phyloP scores from a whole-genome alignment of 768 basidiomycete species.

The Tephrocybe sp. region DNA sequence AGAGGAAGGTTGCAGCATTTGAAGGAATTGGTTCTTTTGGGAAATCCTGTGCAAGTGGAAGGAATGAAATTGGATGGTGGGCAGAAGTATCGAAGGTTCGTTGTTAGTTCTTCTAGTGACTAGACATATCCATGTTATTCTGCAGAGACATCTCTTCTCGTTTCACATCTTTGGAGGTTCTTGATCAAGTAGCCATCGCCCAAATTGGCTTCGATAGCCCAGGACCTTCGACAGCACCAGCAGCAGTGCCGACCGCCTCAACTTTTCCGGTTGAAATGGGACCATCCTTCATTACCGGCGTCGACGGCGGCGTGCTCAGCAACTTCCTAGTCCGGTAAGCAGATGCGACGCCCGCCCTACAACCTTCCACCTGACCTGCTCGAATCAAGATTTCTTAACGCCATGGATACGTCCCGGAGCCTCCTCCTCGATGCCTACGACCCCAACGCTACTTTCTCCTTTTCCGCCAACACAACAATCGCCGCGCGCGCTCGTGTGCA shows the following conservation, averaged over 20 bases:
- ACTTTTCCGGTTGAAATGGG: constrained; percentile 79
- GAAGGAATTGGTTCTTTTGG: constrained; percentile 71
- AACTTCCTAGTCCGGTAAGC: constrained; percentile 78
- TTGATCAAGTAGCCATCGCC: constrained; percentile 80
- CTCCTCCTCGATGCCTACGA: constrained; percentile 75
- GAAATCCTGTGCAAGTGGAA: constrained; percentile 71
- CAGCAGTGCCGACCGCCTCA: constrained; percentile 54
- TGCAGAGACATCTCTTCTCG: constrained; percentile 76
- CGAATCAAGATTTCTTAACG: constrained; percentile 72
- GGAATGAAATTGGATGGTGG: constrained; percentile 57
- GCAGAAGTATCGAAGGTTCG: constrained; percentile 71
- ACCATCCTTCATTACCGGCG: constrained; percentile 72
- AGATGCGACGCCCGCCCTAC: neutral
- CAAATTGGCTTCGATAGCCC: constrained; percentile 82
- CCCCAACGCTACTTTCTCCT: constrained; percentile 88
- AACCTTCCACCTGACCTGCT: constrained; percentile 5
- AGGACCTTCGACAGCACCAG: constrained; percentile 43
- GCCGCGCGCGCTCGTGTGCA: constrained; percentile 76
- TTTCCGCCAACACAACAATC: constrained; percentile 81
- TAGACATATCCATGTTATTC: neutral
- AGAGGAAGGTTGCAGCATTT: constrained; percentile 62
- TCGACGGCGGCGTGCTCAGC: constrained; percentile 66
- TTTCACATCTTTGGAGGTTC: constrained; percentile 78
- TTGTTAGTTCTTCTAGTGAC: constrained; percentile 1
- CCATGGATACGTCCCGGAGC: constrained; percentile 77